A percentile compares a stretch with the other conserved stretches of the same genome.
phyloP scores from a whole-genome alignment of 768 basidiomycete genomes.

The Macrocybe gigantea region DNA sequence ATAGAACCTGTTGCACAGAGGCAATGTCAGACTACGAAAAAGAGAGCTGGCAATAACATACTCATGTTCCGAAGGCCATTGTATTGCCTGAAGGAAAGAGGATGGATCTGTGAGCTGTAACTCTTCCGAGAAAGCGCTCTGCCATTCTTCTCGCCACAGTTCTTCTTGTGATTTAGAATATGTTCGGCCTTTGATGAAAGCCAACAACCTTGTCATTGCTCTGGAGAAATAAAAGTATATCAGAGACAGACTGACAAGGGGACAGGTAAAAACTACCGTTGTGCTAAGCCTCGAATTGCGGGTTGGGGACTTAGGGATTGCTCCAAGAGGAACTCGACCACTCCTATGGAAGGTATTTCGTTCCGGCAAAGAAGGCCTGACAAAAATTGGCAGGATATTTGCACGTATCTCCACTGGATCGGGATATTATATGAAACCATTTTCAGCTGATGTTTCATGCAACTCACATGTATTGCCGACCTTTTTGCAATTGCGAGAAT shows the following conservation, averaged over 20 bases:
- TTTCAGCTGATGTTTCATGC: slow-evolving; percentile 8
- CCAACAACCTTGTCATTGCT: slow-evolving; percentile 59
- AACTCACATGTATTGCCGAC: slow-evolving; percentile 66
- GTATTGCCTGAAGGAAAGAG: not conserved
- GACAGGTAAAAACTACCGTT: slow-evolving; percentile 39
- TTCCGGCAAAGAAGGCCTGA: slow-evolving; percentile 62
- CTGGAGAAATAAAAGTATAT: slow-evolving; percentile 25
- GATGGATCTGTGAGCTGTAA: no score
- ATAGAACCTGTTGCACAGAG: slow-evolving; percentile 30
- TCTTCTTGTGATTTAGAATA: slow-evolving; percentile 59
- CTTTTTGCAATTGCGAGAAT: slow-evolving; percentile 56
- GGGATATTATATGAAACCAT: slow-evolving; percentile 7
- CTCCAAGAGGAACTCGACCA: slow-evolving; percentile 59
- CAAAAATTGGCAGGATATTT: slow-evolving; percentile 63
- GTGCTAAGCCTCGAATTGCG: slow-evolving; percentile 56
- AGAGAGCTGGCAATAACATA: no score
- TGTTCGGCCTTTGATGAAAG: slow-evolving; percentile 71
- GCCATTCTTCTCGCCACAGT: slow-evolving; percentile 72
- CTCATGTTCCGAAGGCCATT: slow-evolving; percentile 15
- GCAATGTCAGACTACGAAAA: no score
- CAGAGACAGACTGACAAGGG: not conserved
- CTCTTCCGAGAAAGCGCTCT: slow-evolving; percentile 45
- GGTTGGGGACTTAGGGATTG: slow-evolving; percentile 69
- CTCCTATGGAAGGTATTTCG: slow-evolving; percentile 39
- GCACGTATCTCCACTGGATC: slow-evolving; percentile 76